Evolutionary conservation across 148 eudicot genomes (phyloP).

Genomic region (Heliosperma pusillum): DNA sequence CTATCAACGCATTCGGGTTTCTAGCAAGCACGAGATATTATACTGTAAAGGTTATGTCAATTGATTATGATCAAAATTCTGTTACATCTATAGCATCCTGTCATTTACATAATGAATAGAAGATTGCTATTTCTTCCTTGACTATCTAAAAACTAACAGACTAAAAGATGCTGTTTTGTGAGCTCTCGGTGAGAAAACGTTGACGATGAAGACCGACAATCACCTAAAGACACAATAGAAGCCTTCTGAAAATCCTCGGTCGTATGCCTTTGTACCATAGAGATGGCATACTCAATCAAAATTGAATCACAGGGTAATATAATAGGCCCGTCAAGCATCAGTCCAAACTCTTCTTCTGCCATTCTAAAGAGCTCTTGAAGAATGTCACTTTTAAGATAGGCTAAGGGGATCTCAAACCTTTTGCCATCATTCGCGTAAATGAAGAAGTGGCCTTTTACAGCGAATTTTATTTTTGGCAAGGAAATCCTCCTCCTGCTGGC

Average conservation of each 20-base stretch:
- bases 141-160: conserved; percentile 4
- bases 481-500: too few relatives aligned
- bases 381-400: too few relatives aligned
- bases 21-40: not conserved
- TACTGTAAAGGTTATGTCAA: not conserved
- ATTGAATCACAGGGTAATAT: conserved; percentile 42
- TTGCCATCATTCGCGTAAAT: too few relatives aligned
- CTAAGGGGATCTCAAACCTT: too few relatives aligned
- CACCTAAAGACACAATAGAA: not conserved
- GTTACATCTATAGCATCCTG: conserved; percentile 4
- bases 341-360: conserved; percentile 35
- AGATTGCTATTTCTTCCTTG: not conserved
- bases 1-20: too few relatives aligned
- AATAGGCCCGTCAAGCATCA: conserved; percentile 35
- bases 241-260: conserved; percentile 13
- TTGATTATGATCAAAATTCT: not conserved
- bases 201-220: conserved; percentile 9
- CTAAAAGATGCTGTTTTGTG: not conserved
- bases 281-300: conserved; percentile 31
- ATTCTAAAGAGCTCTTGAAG: too few relatives aligned
- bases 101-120: not conserved
- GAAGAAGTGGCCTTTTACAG: too few relatives aligned
- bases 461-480: too few relatives aligned
- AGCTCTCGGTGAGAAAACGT: not conserved
- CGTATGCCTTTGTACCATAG: conserved; percentile 28